Base-by-base conservation (phyloP, 441 rosid genomes). In the Brassica balearica region DNA sequence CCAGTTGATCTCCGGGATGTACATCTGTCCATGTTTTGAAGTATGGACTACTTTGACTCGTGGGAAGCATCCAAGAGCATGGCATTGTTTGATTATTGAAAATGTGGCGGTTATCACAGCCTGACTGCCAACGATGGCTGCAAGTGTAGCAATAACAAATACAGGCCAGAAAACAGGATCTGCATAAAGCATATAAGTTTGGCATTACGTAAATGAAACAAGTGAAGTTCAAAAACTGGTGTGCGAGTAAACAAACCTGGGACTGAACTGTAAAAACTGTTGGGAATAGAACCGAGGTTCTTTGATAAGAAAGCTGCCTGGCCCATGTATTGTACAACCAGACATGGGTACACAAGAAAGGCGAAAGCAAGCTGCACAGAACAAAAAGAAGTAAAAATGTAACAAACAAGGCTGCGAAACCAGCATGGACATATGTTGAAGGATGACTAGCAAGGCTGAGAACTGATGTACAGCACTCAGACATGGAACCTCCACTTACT, bases 1-100 rank as follows among this genome's bases (percentile, higher is more conserved):
- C 99, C 98, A 95, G 81, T 95, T 95, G 76, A 95, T 95, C 82
- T 93, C 96, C 5, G 99, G 98, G 88, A 95, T 90, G 80, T 95
- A 95, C 75, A 95, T 93, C 83, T 92, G 97, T 80, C 99, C 98
- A 77, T 89, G 87, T 81, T 87, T 95, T 43, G 89, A 88, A 79
- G 96, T 91, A 84, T 93, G 97, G 20, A 95, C 97, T 78, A 95
- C 82, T 86, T 95, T 95, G 83, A 95, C 96, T 43, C 97, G 89
- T 1, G 99, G 99, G 81, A 95, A 95, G 85, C 99, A 95, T 34
- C 99, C 98, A 46, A 93, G 92, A 38, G 98, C 96, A 84, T 93
- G 89, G 68, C 97, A 95, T 77, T 95, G 98, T 82, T 93, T 95
- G 84, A 95, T 74, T 25, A 90, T 88, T 58, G 99, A 93, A 79